Percentiles rank a stretch among this genome's conserved stretches.
Conservation (phyloP, 1,284 basidiomycete species). For the Phellinidium pouzarii region DNA sequence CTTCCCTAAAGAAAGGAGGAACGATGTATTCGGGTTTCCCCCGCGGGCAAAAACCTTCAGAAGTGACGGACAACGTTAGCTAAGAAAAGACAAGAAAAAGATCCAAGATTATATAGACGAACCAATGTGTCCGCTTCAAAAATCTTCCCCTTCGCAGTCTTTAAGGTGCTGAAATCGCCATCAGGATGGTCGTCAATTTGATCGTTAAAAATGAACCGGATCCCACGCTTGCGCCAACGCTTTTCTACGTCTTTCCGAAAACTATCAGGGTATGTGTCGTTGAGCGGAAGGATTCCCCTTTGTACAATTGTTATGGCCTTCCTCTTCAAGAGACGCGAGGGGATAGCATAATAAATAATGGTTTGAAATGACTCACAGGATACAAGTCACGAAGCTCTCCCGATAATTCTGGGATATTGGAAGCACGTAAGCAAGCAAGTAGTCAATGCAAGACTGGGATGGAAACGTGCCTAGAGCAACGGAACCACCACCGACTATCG, state of each 20-base stretch:
- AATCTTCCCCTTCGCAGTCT: slow-evolving; percentile 45
- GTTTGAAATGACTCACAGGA: slow-evolving; percentile 32
- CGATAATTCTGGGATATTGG: slow-evolving; percentile 39
- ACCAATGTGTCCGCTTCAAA: slow-evolving; percentile 56
- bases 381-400: slow-evolving; percentile 51
- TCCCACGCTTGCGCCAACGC: slow-evolving; percentile 35
- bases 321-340: slow-evolving; percentile 29
- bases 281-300: slow-evolving; percentile 43
- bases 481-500: slow-evolving; percentile 57
- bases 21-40: slow-evolving; percentile 42
- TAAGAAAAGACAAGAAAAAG: not conserved
- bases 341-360: not conserved
- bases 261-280: slow-evolving; percentile 47
- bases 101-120: slow-evolving; percentile 26
- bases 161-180: slow-evolving; percentile 32
- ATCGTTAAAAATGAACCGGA: slow-evolving; percentile 51
- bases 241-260: slow-evolving; percentile 44
- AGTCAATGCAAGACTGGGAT: slow-evolving; percentile 20
- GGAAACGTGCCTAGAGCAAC: slow-evolving; percentile 47
- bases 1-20: slow-evolving; percentile 38
- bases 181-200: slow-evolving; percentile 40
- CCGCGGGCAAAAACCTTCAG: slow-evolving; percentile 44
- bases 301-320: slow-evolving; percentile 65
- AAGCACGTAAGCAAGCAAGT: slow-evolving; percentile 9
- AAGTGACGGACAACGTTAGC: not conserved